phyloP scores from a whole-genome alignment of 2,329 filamentous ascomycete species.

The Ophiostoma tasmaniense region DNA sequence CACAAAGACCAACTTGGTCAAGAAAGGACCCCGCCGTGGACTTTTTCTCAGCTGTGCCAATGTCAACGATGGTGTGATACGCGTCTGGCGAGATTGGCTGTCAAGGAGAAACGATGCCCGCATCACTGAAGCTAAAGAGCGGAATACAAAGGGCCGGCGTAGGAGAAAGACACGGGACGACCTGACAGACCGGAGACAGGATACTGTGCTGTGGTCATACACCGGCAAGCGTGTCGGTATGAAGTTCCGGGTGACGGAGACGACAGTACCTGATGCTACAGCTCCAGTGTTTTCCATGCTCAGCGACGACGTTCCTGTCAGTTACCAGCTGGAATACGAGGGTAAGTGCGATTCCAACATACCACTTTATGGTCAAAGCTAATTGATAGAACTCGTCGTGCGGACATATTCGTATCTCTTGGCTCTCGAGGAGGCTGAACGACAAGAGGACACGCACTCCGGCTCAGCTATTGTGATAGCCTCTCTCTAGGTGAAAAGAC shows the following conservation, averaged over 20 bases:
- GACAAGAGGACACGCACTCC: constrained; percentile 38
- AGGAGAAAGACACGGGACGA: constrained; percentile 11
- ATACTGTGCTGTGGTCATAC: constrained; percentile 60
- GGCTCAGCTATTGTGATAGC: neutral
- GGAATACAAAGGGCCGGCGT: neutral
- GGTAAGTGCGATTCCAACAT: constrained; percentile 36
- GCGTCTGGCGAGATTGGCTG: constrained; percentile 68
- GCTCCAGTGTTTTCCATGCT: constrained; percentile 43
- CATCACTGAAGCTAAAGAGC: constrained; percentile 2
- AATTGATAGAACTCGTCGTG: constrained; percentile 49
- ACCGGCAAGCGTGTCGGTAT: constrained; percentile 55
- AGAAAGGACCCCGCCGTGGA: constrained; percentile 51
- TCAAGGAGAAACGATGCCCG: constrained; percentile 22
- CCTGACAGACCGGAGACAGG: constrained; percentile 17
- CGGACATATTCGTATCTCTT: constrained; percentile 55
- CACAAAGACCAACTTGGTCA: constrained; percentile 58
- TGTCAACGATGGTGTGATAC: constrained; percentile 58
- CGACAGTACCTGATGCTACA: constrained; percentile 31
- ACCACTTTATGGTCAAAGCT: neutral
- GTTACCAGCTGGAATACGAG: constrained; percentile 63
- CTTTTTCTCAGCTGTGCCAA: constrained; percentile 57
- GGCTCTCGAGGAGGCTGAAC: constrained; percentile 55
- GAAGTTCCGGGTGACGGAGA: constrained; percentile 52
- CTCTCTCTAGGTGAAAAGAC: neutral
- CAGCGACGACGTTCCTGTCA: constrained; percentile 53